Percentiles rank a stretch among this genome's conserved stretches.
Evolutionary conservation across 139 green algal species (phyloP).

Genomic region (Coelastrella sp.): DNA sequence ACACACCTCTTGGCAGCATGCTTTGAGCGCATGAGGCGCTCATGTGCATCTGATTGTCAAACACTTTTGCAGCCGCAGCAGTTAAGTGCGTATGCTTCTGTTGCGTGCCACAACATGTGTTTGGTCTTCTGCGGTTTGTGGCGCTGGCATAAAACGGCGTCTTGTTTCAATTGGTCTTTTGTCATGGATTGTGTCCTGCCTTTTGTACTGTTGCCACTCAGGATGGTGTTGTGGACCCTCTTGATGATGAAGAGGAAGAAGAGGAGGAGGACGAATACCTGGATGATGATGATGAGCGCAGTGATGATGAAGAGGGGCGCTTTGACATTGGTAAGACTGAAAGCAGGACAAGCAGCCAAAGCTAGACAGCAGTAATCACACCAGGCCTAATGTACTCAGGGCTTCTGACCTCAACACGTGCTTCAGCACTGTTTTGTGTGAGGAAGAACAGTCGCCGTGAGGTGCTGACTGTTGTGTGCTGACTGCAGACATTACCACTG

Average conservation of each 20-base stretch:
- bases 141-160: no score
- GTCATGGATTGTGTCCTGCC: not conserved
- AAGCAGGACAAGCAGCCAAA: not conserved
- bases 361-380: not conserved
- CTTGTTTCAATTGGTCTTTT: not conserved
- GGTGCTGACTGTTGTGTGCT: no score
- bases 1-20: no score
- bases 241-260: constrained; percentile 36
- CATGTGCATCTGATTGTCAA: not conserved
- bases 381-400: no score
- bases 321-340: not conserved
- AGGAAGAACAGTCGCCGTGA: no score
- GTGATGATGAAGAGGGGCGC: not conserved
- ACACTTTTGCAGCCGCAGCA: not conserved
- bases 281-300: constrained; percentile 39
- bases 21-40: no score
- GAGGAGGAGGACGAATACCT: constrained; percentile 52
- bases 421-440: no score
- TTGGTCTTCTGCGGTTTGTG: not conserved
- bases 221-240: constrained; percentile 35
- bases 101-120: not conserved
- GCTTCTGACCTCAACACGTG: no score
- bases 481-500: not conserved
- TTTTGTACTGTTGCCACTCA: not conserved
- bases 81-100: not conserved